Evolutionary conservation across 176 grass and related monocot species (phyloP).

Genomic region (Zoysia japonica): DNA sequence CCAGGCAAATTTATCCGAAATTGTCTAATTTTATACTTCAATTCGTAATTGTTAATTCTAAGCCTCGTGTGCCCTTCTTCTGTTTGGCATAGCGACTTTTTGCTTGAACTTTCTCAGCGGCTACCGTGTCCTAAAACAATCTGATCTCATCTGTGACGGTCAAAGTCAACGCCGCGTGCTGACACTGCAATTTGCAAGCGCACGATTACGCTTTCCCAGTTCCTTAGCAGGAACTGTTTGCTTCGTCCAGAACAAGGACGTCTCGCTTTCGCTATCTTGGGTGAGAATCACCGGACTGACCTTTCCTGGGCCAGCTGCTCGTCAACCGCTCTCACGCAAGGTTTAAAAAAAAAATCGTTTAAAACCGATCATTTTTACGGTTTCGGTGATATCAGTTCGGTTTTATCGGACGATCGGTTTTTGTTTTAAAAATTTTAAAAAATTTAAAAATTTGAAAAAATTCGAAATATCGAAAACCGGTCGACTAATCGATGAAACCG

Average conservation of each 20-base stretch:
- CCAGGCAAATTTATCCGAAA: background rate
- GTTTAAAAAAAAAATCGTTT: too few relatives aligned
- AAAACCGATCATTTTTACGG: too few relatives aligned
- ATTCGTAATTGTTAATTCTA: background rate
- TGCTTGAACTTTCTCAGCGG: too few relatives aligned
- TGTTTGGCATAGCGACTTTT: background rate
- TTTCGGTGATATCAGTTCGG: too few relatives aligned
- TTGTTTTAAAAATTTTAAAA: too few relatives aligned
- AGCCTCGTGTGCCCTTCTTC: background rate
- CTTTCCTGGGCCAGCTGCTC: constrained; percentile 13
- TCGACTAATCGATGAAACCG: too few relatives aligned
- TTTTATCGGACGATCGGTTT: too few relatives aligned
- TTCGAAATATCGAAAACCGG: too few relatives aligned
- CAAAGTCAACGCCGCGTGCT: background rate
- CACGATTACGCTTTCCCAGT: background rate
- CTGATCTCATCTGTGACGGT: background rate
- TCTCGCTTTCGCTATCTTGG: background rate
- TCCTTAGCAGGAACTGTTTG: background rate
- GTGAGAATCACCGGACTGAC: background rate
- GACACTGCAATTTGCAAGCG: background rate
- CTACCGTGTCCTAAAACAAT: background rate
- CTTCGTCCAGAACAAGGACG: constrained; percentile 19
- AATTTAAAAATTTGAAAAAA: too few relatives aligned
- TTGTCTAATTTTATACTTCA: background rate
- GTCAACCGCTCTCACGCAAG: background rate